These are phyloP conservation scores for Dioscorea zingiberensis DNA, from an alignment of 106 monocot genomes.

Conservation along the genomic window DNA sequence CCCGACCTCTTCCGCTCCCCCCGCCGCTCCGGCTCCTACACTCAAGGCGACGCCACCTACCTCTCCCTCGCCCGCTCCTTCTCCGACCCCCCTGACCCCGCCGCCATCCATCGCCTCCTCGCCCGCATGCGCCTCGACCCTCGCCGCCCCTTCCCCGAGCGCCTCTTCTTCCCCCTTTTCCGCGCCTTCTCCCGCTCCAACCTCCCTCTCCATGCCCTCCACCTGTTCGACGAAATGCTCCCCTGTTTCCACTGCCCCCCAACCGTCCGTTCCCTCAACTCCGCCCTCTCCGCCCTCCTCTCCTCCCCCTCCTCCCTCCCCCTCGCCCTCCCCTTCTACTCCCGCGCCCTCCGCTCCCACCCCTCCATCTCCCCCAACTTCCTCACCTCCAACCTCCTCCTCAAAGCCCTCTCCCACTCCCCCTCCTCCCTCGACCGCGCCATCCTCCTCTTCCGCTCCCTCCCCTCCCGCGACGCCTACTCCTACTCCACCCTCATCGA, in stretches of 20 bases:
- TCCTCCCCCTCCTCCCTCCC: conserved; percentile 21
- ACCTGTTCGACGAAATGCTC: conserved; percentile 53
- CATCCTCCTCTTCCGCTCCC: conserved; percentile 24
- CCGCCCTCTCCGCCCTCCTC: conserved; percentile 48
- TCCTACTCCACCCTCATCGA: conserved; percentile 47
- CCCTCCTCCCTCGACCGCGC: conserved; percentile 13
- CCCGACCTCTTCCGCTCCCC: conserved; percentile 9
- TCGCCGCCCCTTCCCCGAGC: conserved; percentile 33
- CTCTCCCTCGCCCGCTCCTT: conserved; percentile 41
- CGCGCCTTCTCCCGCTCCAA: conserved; percentile 27
- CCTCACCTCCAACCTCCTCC: conserved; percentile 60
- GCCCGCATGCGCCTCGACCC: conserved; percentile 24
- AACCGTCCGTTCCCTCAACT: conserved; percentile 46
- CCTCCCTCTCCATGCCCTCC: conserved; percentile 41
- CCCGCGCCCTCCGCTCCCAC: conserved; percentile 14
- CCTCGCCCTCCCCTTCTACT: conserved; percentile 47
- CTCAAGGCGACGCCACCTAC: conserved; percentile 56
- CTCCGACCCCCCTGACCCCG: conserved; percentile 14
- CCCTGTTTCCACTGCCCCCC: conserved; percentile 34
- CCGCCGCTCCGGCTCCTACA: conserved; percentile 34
- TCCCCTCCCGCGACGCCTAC: conserved; percentile 34
- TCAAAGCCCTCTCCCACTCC: conserved; percentile 29
- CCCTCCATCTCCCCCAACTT: conserved; percentile 22
- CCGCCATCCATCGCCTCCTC: conserved; percentile 36
- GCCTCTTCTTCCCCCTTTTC: conserved; percentile 49